Conservation (phyloP, 257 asterid species). For the Solanum habrochaites region DNA sequence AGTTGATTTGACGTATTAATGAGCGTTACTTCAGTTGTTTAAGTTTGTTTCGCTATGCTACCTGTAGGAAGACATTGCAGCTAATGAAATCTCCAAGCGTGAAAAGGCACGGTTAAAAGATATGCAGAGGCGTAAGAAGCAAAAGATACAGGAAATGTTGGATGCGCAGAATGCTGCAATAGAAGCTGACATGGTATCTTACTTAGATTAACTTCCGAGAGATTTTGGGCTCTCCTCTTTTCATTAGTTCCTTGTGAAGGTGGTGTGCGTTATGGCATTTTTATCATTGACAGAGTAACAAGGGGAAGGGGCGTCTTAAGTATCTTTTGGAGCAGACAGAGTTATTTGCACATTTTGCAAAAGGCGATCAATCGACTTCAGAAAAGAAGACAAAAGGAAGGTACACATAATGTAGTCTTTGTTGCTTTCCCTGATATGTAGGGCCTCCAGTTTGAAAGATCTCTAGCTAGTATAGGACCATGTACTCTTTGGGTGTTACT, state of each 20-base stretch:
- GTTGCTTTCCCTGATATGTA: neutral
- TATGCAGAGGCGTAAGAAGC: conserved; percentile 77
- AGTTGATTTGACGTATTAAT: neutral
- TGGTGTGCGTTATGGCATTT: neutral
- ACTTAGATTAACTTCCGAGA: neutral
- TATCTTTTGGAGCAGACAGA: conserved; percentile 97
- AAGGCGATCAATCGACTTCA: conserved; percentile 61
- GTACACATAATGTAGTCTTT: conserved; percentile 13
- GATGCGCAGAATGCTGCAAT: conserved; percentile 92
- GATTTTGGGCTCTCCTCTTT: neutral
- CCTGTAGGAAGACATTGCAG: conserved; percentile 45
- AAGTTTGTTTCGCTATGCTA: neutral
- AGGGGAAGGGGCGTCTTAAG: conserved; percentile 86
- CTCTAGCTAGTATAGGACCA: neutral
- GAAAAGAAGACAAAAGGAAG: conserved; percentile 78
- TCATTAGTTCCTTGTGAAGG: neutral
- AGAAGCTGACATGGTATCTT: conserved; percentile 85
- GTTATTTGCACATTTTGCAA: conserved; percentile 96
- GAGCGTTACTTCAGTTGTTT: neutral
- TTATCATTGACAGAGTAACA: conserved; percentile 56
- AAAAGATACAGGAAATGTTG: conserved; percentile 79
- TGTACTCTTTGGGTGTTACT: neutral
- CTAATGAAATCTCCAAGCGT: conserved; percentile 53
- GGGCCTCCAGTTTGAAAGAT: neutral
- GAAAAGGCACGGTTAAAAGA: conserved; percentile 66